A percentile compares a stretch with the other conserved stretches of the same genome.
Evolutionary conservation across 1,139 yeast species (phyloP).

Genomic region (Geotrichum klebahnii): DNA sequence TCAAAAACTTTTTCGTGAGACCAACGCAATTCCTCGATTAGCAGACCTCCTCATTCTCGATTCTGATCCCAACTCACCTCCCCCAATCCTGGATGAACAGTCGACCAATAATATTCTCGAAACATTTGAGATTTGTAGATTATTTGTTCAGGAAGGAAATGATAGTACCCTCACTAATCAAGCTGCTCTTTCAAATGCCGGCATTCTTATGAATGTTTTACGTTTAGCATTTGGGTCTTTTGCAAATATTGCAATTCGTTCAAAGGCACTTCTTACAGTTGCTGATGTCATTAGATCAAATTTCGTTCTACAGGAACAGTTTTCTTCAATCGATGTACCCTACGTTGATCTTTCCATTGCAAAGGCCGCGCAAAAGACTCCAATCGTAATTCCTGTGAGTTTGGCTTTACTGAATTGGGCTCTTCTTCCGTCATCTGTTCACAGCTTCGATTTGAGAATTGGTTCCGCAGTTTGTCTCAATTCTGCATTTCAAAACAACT

Average conservation of each 20-base stretch:
- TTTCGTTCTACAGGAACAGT: constrained; percentile 58
- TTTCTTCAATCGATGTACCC: constrained; percentile 85
- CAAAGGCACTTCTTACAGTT: constrained; percentile 64
- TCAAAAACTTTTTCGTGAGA: constrained; percentile 82
- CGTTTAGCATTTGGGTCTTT: constrained; percentile 60
- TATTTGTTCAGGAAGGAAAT: constrained; percentile 72
- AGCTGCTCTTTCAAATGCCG: constrained; percentile 54
- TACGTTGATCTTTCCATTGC: constrained; percentile 81
- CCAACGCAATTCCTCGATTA: constrained; percentile 67
- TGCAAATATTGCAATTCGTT: constrained; percentile 61
- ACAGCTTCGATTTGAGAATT: constrained; percentile 72
- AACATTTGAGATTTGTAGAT: constrained; percentile 65
- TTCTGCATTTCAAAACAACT: constrained; percentile 64
- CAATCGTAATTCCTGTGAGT: constrained; percentile 57
- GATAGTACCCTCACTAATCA: constrained; percentile 64
- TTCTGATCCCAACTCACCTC: constrained; percentile 33
- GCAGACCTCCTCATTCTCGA: constrained; percentile 49
- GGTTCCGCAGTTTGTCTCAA: constrained; percentile 64
- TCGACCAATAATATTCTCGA: constrained; percentile 61
- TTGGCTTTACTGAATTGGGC: constrained; percentile 80
- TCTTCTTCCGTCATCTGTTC: constrained; percentile 71
- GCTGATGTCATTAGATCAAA: constrained; percentile 72
- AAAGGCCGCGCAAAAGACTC: constrained; percentile 31
- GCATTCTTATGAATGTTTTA: constrained; percentile 61
- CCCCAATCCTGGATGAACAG: constrained; percentile 52